Evolutionary conservation across 495 filamentous ascomycete species (phyloP), one percentile per base, ranked within the genome.

Genomic region (Thermochaetoides thermophila): DNA sequence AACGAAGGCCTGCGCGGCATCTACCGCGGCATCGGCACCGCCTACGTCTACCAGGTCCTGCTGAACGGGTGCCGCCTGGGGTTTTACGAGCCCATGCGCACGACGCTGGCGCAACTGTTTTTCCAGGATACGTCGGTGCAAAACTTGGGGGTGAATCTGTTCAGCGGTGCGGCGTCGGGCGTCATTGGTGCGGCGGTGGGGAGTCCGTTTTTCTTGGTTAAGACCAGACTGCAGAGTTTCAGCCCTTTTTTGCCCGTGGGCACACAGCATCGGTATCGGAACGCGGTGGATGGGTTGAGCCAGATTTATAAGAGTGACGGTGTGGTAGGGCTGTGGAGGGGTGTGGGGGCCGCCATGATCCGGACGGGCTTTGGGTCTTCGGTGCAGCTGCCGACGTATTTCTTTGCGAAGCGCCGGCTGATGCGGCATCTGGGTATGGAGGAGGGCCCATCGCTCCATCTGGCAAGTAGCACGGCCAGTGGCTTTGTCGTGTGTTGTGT

Each of bases 121-220:
- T 81, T 81, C 59, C 64, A 68, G 34, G 81, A 95, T 53, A 45
- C 72, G 7, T 63, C 61, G 6, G 67, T 74, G 14, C 89, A 97
- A 52, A 87, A 75, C 39, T 63, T 96, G 30, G 78, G 73, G 12
- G 71, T 92, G 59, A 99, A 99, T 55, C 80, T 99, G 61, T 78
- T 95, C 48, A 74, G 79, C 27, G 89, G 89, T 40, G 89, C 89
- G 5, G 56, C 72, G 3, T 87, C 81, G 5, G 89, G 89, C 37
- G 76, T 96, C 27, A 66, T 96, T 25, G 89, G 89, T 35, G 89
- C 89, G 5, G 79, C 79, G 7, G 79, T 78, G 10, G 89, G 85
- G 14, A 93, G 84, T 17, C 91, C 89, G 1, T 96, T 99, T 55
- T 99, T 96, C 64, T 69, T 99, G n/a, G 79, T 93, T 51, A 99